phyloP scores from a whole-genome alignment of 768 basidiomycete genomes.

The Gyrodon lividus region DNA sequence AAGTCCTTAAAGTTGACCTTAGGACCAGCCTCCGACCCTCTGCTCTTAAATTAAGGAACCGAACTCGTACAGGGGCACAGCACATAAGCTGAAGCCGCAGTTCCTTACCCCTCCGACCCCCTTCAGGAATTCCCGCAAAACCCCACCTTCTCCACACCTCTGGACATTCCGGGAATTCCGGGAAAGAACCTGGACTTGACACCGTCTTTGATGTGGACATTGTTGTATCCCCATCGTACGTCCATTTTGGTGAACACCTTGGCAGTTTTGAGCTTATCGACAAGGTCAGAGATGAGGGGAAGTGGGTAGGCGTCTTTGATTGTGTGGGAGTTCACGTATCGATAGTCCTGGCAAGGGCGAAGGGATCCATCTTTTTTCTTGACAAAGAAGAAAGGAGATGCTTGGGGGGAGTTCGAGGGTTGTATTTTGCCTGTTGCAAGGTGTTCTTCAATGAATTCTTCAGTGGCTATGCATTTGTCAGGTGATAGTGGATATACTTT shows the following conservation, averaged over 20 bases:
- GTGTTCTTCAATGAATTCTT: background rate
- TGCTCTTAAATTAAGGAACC: no score
- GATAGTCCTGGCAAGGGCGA: no score
- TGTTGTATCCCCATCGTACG: background rate
- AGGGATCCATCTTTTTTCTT: background rate
- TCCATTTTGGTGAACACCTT: background rate
- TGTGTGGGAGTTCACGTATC: background rate
- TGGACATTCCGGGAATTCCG: no score
- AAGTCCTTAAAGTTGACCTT: no score
- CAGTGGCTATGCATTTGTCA: background rate
- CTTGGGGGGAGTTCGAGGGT: background rate
- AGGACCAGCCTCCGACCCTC: no score
- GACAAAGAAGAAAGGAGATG: background rate
- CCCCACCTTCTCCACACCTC: no score
- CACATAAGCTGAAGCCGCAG: no score
- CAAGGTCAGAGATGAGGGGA: background rate
- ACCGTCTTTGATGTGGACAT: background rate
- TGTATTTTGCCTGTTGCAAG: background rate
- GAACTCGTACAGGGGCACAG: no score
- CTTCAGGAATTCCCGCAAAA: no score
- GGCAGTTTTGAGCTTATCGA: background rate
- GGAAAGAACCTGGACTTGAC: no score
- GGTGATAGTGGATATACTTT: background rate
- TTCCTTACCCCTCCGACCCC: no score
- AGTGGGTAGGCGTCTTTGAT: background rate